Conservation (phyloP, 148 eudicot species). For the Pharnaceum exiguum region DNA sequence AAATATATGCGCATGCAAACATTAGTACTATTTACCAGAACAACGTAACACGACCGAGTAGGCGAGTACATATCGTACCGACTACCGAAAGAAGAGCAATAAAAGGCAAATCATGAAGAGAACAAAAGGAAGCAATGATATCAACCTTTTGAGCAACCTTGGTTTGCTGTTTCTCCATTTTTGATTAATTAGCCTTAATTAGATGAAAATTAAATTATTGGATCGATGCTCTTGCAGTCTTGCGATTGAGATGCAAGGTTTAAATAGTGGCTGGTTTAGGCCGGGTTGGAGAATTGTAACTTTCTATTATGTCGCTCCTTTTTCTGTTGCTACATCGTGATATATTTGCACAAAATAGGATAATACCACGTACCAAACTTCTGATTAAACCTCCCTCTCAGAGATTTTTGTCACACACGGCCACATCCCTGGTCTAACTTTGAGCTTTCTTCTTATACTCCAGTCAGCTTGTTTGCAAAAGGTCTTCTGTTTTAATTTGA, state of each 20-base stretch:
- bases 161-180: slow-evolving; percentile 50
- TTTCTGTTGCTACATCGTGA: slow-evolving; percentile 48
- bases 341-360: slow-evolving; percentile 23
- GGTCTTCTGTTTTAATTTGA: no score
- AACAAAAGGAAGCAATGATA: not conserved
- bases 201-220: no score
- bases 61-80: not conserved
- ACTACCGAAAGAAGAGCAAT: not conserved
- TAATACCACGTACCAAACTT: slow-evolving; percentile 58
- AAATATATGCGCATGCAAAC: not conserved
- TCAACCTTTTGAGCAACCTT: slow-evolving; percentile 54
- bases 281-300: slow-evolving; percentile 46
- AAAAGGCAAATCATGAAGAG: not conserved
- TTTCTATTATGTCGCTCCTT: slow-evolving; percentile 9
- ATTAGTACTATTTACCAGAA: not conserved
- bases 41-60: no score
- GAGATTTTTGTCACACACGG: slow-evolving; percentile 1
- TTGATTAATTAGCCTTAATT: no score
- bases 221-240: no score
- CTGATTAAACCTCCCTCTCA: slow-evolving; percentile 37
- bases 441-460: slow-evolving; percentile 6
- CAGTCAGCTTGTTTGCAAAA: slow-evolving; percentile 8
- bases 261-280: no score
- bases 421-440: not conserved
- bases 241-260: no score